Evolutionary conservation across 2,329 filamentous ascomycete species (phyloP), one percentile per base, ranked within the genome.

Genomic region (Fonsecaea multimorphosa): DNA sequence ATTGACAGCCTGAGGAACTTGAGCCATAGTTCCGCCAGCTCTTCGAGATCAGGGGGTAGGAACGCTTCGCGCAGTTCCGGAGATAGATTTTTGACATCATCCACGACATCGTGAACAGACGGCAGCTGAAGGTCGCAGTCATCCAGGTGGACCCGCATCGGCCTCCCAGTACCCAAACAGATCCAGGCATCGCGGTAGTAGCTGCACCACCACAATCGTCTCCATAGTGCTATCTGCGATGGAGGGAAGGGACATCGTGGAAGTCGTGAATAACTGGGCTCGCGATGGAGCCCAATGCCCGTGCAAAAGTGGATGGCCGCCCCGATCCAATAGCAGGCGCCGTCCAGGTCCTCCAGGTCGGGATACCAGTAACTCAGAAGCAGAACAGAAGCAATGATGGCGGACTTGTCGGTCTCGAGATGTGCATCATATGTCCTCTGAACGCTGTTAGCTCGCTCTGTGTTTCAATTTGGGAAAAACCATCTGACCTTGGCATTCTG

Each of bases 311-410:
- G 76, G 57, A 82, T 78, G 4, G 80, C 79, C 27, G 79, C 74
- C n/a, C 81, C 79, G 3, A 76, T 78, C 80, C 81, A 82, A 61
- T 82, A 79, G 80, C 80, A 82, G 0, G 80, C 76, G 9, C 80
- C 77, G 8, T 74, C 75, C 12, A 79, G 75, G 56, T 82, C 78
- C 55, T 81, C 77, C 0, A 76, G 72, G 40, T 80, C 76, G 0
- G 76, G 76, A 56, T 80, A 79, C 75, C 78, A 82, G 61, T 79
- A 81, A 7, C 77, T 76, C 58, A 83, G 72, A 0, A 82, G 66
- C 0, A 82, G 73, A 7, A 78, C 75, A 0, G 80, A 75, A 68
- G 82, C 80, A 16, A 83, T 76, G 2, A 82, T 32, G 11, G 73
- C 19, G 68, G 78, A 73, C 57, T 81, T 80, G 38, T 80, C 76